Conservation (phyloP, 306 rosid genomes). For the Sindora glabra region DNA sequence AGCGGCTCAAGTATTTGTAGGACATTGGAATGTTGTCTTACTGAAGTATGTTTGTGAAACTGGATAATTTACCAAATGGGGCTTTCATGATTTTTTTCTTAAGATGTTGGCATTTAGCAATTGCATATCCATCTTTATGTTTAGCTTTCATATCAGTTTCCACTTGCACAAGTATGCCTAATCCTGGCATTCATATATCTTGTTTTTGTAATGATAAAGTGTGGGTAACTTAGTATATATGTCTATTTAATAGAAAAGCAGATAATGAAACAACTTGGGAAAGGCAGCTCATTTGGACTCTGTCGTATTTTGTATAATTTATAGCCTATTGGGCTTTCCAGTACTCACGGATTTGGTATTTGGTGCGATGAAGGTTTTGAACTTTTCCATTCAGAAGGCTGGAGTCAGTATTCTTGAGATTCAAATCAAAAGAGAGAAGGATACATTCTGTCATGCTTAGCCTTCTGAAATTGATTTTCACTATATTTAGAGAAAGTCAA, state of each 20-base stretch:
- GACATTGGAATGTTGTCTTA: background rate
- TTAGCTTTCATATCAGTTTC: slow-evolving; percentile 1
- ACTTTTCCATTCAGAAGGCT: background rate
- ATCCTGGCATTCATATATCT: background rate
- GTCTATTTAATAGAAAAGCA: background rate
- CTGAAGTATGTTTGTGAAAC: background rate
- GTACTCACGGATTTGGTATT: background rate
- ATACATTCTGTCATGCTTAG: background rate
- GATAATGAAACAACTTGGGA: background rate
- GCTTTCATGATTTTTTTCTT: background rate
- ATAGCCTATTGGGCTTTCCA: slow-evolving; percentile 3
- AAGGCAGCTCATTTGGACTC: slow-evolving; percentile 7
- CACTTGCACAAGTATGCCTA: background rate
- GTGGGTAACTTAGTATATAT: background rate
- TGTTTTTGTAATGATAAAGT: background rate
- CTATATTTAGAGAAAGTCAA: background rate
- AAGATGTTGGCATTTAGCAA: background rate
- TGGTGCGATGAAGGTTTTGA: background rate
- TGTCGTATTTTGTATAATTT: background rate
- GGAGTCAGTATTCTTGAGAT: background rate
- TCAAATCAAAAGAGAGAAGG: background rate
- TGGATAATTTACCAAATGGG: background rate
- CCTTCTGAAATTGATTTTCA: background rate
- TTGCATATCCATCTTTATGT: background rate
- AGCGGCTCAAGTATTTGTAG: background rate